These are phyloP conservation scores for Lentinus tigrinus DNA, from an alignment of 768 basidiomycete species.

Conservation along the genomic window DNA sequence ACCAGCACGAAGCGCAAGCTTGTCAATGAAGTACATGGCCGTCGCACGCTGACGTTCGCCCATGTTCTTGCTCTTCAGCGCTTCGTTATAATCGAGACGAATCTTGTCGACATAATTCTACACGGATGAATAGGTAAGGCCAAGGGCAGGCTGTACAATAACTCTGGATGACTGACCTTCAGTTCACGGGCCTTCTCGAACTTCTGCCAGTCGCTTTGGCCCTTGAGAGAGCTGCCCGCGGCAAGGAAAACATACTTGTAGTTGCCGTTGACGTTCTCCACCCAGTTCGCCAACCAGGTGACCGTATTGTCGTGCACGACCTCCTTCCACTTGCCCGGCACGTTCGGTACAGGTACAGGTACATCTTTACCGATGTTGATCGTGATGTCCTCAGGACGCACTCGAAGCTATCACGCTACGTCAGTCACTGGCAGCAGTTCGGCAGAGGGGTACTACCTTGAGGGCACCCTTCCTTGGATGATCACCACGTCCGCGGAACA, in stretches of 20 bases:
- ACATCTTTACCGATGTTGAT: conserved; percentile 85
- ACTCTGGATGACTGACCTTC: conserved; percentile 64
- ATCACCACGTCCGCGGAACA: conserved; percentile 96
- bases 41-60: conserved; percentile 96
- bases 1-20: conserved; percentile 94
- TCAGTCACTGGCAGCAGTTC: neutral
- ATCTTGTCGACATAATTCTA: conserved; percentile 91
- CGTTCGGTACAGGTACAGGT: conserved; percentile 82
- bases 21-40: conserved; percentile 98
- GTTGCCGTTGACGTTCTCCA: conserved; percentile 94
- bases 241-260: conserved; percentile 98
- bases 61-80: conserved; percentile 90
- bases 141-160: too few relatives aligned
- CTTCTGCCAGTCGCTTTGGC: conserved; percentile 96
- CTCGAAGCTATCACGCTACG: conserved; percentile 57
- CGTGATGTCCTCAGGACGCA: conserved; percentile 93
- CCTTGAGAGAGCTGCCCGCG: conserved; percentile 96
- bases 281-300: conserved; percentile 99
- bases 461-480: conserved; percentile 96
- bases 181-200: conserved; percentile 98
- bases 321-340: conserved; percentile 88
- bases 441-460: conserved; percentile 55
- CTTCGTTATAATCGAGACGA: conserved; percentile 80
- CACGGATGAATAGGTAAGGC: conserved; percentile 8
- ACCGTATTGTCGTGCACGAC: conserved; percentile 93